Evolutionary conservation across 495 filamentous ascomycete species (phyloP), one percentile per base, ranked within the genome.

Genomic region (Pseudotulostoma volvatum): DNA sequence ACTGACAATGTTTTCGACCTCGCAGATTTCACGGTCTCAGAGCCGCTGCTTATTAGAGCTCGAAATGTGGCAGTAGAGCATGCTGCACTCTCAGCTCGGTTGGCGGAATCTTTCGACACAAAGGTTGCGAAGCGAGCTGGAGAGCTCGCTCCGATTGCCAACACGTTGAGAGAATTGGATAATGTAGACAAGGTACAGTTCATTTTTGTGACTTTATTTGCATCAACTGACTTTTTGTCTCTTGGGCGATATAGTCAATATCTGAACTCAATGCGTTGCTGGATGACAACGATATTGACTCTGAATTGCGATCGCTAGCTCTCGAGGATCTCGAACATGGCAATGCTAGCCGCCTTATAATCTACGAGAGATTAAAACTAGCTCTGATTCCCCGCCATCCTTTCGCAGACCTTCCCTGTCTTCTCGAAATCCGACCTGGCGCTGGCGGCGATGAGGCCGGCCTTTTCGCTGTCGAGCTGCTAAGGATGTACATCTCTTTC

Each of bases 401-500:
- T 3, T 97, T 96, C 52, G 84, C 84, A n/a, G 70, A 84, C 40
- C 74, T 97, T 46, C 83, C 85, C 31, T 94, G 88, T 46, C 64
- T 97, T 28, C 55, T 97, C 28, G 90, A 97, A 56, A 81, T 97
- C 25, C 74, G 85, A 2, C 90, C 90, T 4, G 90, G 90, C 2
- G 85, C 84, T n/a, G 90, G 90, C 32, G 90, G 90, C 11, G 76
- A 79, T 42, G 90, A 97, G 55, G 88, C 88, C 2, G 78, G 79
- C 9, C 67, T 93, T 40, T 97, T 97, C 46, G 84, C 86, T 25
- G 77, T 74, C 33, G 77, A 94, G 45, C 60, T 97, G 21, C 68
- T 94, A 36, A 71, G 74, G 44, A 95, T 97, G 90, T 97, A 97
- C 54, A 72, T 72, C 44, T 55, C 63, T 3, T 92, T 86, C 54